Evolutionary conservation across 495 filamentous ascomycete genomes (phyloP).

Genomic region (Penicillium angulare): DNA sequence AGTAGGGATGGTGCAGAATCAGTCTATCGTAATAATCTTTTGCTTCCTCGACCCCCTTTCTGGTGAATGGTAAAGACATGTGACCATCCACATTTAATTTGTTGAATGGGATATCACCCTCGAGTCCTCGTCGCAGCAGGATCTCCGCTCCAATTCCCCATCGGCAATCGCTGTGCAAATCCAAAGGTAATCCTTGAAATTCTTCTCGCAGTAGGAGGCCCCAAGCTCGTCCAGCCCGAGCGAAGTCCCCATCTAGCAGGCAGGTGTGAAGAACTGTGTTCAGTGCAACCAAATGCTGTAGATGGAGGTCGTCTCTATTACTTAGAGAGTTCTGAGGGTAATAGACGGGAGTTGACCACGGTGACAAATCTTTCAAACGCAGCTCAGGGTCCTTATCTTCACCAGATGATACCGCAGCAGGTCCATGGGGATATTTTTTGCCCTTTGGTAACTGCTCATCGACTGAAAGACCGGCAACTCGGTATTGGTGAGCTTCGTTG

Average conservation of each 20-base stretch:
- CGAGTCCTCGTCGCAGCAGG: conserved; percentile 48
- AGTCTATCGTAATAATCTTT: conserved; percentile 65
- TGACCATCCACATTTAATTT: background rate
- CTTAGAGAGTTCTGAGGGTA: conserved; percentile 33
- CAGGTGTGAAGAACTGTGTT: conserved; percentile 62
- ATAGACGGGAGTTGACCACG: conserved; percentile 34
- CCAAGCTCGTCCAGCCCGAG: conserved; percentile 64
- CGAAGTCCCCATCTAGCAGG: conserved; percentile 58
- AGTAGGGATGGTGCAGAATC: conserved; percentile 64
- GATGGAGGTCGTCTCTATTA: conserved; percentile 39
- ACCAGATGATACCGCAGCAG: conserved; percentile 8
- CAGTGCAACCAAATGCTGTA: conserved; percentile 59
- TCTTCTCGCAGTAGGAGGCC: conserved; percentile 59
- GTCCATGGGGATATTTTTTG: conserved; percentile 43
- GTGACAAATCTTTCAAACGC: conserved; percentile 23
- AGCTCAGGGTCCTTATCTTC: conserved; percentile 12
- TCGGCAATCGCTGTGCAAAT: conserved; percentile 52
- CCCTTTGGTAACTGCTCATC: conserved; percentile 43
- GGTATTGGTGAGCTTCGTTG: conserved; percentile 48
- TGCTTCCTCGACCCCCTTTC: conserved; percentile 54
- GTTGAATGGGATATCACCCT: too few relatives aligned
- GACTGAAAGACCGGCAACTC: conserved; percentile 43
- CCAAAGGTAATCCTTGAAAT: conserved; percentile 47
- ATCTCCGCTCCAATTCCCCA: conserved; percentile 75
- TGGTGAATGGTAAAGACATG: conserved; percentile 36